Evolutionary conservation across 257 asterid species (phyloP), one percentile per base, ranked within the genome.

Genomic region (Primulina tabacum): DNA sequence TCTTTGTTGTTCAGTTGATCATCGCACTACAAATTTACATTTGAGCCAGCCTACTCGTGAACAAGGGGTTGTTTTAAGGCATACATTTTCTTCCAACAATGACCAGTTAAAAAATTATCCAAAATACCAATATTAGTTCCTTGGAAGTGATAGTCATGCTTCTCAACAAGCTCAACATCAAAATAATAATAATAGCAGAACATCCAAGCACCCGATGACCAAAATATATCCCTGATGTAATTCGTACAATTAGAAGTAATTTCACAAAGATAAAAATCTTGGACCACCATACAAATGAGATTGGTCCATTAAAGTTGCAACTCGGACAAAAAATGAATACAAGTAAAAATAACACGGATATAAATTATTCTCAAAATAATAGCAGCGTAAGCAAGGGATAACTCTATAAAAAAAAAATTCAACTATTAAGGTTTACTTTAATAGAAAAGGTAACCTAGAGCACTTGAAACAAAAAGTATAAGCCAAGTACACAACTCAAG

Each of bases 401-500:
- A 29, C 52, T 33, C 38, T 24, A 57, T 17, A 24, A 21, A 43
- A 24, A 6, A 63, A 18, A 12, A 35, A 30, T 33, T 20, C 3
- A 58, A 43, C 57, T 33, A 60, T 37, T 55, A 62, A 26, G 12
- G 18, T 35, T 56, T 59, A 28, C 9, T 18, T 53, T 30, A 4
- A 16, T 9, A 10, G 29, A 24, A 61, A 38, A 24, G 59, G 7
- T 21, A 24, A 71, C 70, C 26, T 20, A 67, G 70, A 56, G 66
- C 67, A 62, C 20, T 66, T 18, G 43, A 26, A 30, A 64, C 4
- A 11, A 28, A 50, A 73, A n/a, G 37, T 4, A 32, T 47, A 8
- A 57, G 60, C 52, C 65, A 75, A 78, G 35, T 14, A 21, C 75
- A 69, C 53, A 12, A 47, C 21, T 7, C 16, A 78, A 56, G 34